Evolutionary conservation across 2,329 filamentous ascomycete species (phyloP).

Genomic region (Fusarium robinianum): DNA sequence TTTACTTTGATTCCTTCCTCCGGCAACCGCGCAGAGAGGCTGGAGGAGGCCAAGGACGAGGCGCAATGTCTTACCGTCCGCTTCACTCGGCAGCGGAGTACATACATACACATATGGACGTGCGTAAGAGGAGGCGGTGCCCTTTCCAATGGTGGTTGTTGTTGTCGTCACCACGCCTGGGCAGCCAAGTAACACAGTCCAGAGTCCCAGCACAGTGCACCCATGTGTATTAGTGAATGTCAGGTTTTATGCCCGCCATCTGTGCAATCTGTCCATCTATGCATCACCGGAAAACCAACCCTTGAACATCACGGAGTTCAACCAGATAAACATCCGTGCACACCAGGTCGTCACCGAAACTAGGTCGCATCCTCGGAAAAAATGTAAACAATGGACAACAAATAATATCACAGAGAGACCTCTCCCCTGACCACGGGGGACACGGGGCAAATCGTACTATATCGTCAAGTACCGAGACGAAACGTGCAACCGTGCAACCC

Average conservation of each 20-base stretch:
- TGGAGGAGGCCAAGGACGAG: constrained; percentile 4
- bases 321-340: constrained; percentile 23
- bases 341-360: constrained; percentile 1
- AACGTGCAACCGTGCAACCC: no score
- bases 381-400: constrained; percentile 27
- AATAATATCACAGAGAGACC: constrained; percentile 1
- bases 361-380: no score
- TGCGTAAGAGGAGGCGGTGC: constrained; percentile 25
- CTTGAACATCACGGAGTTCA: no score
- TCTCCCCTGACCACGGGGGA: no score
- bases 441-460: constrained; percentile 8
- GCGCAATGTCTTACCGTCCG: constrained; percentile 6
- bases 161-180: no score
- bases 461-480: constrained; percentile 11
- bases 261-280: constrained; percentile 23
- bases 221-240: no score
- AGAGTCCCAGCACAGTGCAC: no score
- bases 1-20: constrained; percentile 20
- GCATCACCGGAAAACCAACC: constrained; percentile 6
- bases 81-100: no score
- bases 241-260: no score
- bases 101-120: constrained; percentile 12
- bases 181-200: no score
- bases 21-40: constrained; percentile 20
- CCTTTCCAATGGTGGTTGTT: no score